Base-by-base conservation (phyloP, 2,329 filamentous ascomycete genomes). In the Acephala macrosclerotiorum region DNA sequence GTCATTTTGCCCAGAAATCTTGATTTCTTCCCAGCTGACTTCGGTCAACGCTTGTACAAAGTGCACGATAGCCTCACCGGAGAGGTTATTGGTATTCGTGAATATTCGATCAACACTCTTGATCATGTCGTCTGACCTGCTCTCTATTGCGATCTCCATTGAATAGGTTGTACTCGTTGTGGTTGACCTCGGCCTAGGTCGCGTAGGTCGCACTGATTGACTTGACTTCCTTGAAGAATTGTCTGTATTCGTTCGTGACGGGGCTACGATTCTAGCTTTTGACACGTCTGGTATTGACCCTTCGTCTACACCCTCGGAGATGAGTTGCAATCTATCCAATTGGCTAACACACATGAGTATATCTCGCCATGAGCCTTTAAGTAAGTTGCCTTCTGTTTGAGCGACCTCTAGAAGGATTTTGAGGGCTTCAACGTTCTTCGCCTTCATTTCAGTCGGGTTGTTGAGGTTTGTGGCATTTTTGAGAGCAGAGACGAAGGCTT, bases 21-120 rank as follows among this genome's bases (percentile, higher is more conserved):
- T 95, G 75, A 99, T 99, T 79, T 99, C 96, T 75, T 98, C 95
- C 96, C 96, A 98, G 79, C 95, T 98, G 70, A 99, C 95, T 77
- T 97, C 94, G 8, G 93, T 97, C 65, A 99, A 81, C 0, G 96
- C 94, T 63, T 90, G 89, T 59, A 97, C 95, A 77, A 99, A 99
- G 77, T 97, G 91, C 1, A 98, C 92, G 74, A 99, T 99, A 2
- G 95, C 94, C 71, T 97, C 94, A 66, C 94, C 94, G 4, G 92
- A 94, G 2, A 99, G 85, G 72, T 96, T 94, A 9, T 94, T 95
- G 0, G 96, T 98, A 75, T 96, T 97, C 57, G 94, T 97, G 76
- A 99, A 99, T 73, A 99, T 98, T 45, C 93, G 88, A 78, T 99
- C 96, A 3, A 99, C 94, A 29, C 91, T 91, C 73, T 94, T 93